Base-by-base conservation (phyloP, 768 basidiomycete genomes). In the Tephrocybe sp. region DNA sequence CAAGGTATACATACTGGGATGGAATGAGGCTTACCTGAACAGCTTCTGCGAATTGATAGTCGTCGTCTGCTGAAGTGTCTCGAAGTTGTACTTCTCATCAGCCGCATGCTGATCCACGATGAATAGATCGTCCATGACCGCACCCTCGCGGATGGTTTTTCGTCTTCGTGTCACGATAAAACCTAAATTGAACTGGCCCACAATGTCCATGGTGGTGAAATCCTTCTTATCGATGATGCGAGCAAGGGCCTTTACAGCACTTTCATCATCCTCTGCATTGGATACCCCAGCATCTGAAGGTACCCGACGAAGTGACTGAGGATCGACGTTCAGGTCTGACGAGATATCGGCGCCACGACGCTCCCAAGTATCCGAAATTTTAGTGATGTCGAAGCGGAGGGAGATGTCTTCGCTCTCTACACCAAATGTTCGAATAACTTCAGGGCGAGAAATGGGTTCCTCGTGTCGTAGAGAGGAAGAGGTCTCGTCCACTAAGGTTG, bases 71-170 rank as follows among this genome's bases (percentile, higher is more conserved):
- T 98, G 96, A 49, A 98, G 69, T 1, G 82, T 89, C 74, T 98
- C 97, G 63, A 98, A 98, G 64, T 98, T 98, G 69, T 91, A 98
- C 71, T 98, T 98, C 69, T 98, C 97, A 67, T 99, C 97, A 5
- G 92, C 86, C 4, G 96, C 96, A 66, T 98, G 96, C 63, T 98
- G 96, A 60, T 98, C 96, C 15, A 98, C 80, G 54, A 99, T 93
- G 69, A 98, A 98, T 34, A 99, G 72, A 60, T 99, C 96, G 62
- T 98, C 95, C 69, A 83, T 73, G 11, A 31, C 51, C 11, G 40
- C 54, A 2, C 18, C 53, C 8, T 21, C 38, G 31, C 9, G 30
- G n/a, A 48, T 43, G 0, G 28, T 41, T 53, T 72, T 72, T 49
- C 72, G 71, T 57, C 88, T 78, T 5, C 95, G 81, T 2, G 83